These are phyloP conservation scores for Aspergillus sp. DNA, from an alignment of 2,329 filamentous ascomycete genomes.

Conservation along the genomic window DNA sequence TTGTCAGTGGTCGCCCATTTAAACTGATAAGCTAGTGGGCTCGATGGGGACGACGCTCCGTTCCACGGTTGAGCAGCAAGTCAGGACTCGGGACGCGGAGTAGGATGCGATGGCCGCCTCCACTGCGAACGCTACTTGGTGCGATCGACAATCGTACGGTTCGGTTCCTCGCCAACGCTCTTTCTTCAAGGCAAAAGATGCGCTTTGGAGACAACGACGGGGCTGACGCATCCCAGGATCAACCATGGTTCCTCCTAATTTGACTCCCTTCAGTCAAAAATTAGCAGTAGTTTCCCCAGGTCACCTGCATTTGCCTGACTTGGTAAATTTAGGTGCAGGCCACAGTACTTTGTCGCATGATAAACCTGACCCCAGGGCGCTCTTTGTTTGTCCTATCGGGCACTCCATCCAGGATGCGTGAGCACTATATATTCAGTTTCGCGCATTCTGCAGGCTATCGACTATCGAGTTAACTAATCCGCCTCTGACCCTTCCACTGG, in stretches of 20 bases:
- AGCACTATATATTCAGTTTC: neutral
- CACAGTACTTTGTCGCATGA: neutral
- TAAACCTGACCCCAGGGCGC: neutral
- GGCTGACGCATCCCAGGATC: too few species aligned
- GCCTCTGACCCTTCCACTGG: too few species aligned
- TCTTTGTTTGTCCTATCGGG: neutral
- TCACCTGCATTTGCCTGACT: neutral
- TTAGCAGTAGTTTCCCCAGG: neutral
- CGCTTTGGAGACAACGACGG: neutral
- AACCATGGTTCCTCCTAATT: neutral
- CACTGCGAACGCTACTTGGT: neutral
- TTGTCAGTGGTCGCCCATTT: conserved; percentile 6
- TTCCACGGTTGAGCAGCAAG: neutral
- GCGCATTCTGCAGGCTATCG: too few species aligned
- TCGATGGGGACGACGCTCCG: neutral
- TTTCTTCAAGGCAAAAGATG: neutral
- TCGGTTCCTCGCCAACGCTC: neutral
- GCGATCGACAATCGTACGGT: conserved; percentile 2
- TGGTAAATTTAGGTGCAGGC: neutral
- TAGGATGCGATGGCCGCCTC: neutral
- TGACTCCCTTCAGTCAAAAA: neutral
- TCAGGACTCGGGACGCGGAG: neutral
- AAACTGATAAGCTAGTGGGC: conserved; percentile 13
- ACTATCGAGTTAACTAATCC: too few species aligned
- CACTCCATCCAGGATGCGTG: neutral